phyloP scores from a whole-genome alignment of 768 basidiomycete species.

The Sutorius australiensis region DNA sequence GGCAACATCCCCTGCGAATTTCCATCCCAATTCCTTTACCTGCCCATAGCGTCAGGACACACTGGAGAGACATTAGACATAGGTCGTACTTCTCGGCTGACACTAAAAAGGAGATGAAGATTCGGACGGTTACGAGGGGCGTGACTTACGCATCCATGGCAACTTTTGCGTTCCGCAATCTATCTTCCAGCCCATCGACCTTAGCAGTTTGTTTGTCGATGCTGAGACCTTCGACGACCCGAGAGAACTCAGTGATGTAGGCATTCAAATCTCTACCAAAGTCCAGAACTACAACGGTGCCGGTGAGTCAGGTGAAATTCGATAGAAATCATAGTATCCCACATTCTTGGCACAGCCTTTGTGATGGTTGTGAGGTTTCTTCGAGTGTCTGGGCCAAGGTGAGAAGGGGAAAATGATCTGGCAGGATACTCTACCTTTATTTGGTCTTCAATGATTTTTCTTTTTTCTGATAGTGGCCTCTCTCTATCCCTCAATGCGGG shows the following conservation, averaged over 20 bases:
- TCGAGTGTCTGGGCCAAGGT: conserved; percentile 12
- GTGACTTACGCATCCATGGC: conserved; percentile 17
- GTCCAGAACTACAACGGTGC: conserved; percentile 6
- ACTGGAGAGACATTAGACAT: neutral
- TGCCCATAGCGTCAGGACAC: conserved; percentile 5
- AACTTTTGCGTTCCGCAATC: conserved; percentile 1
- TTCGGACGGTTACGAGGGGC: neutral
- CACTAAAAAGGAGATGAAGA: conserved; percentile 5
- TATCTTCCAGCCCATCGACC: conserved; percentile 1
- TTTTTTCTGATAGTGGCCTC: conserved; percentile 7
- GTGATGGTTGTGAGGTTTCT: conserved; percentile 16
- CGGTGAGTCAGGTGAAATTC: neutral
- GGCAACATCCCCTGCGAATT: conserved; percentile 11
- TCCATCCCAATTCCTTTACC: conserved; percentile 19
- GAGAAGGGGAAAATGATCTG: neutral
- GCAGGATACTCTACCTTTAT: neutral
- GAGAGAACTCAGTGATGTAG: conserved; percentile 15
- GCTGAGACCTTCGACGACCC: conserved; percentile 6
- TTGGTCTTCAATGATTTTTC: conserved; percentile 16
- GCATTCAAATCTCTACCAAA: conserved; percentile 14
- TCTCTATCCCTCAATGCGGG: conserved; percentile 10
- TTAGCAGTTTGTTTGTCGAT: conserved; percentile 2
- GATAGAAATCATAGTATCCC: neutral
- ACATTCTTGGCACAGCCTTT: conserved; percentile 20
- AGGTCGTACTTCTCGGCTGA: conserved; percentile 16